Evolutionary conservation across 2,329 filamentous ascomycete genomes (phyloP).

Genomic region (Monosporascus sp.): DNA sequence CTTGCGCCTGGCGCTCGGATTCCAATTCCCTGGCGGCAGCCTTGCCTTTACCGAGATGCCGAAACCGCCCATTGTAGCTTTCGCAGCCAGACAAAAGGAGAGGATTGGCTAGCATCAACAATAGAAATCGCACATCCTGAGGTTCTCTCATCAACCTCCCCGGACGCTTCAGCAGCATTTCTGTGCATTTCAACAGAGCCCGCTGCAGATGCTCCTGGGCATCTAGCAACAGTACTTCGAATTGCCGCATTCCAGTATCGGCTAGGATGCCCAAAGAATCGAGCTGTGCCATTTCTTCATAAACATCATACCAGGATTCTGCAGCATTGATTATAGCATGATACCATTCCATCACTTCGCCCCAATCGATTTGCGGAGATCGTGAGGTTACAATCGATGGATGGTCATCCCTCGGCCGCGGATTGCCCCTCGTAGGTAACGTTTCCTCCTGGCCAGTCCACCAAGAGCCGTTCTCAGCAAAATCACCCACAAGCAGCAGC

Average conservation of each 20-base stretch:
- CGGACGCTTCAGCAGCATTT: slow-evolving; percentile 75
- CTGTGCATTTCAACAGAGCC: slow-evolving; percentile 70
- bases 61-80: slow-evolving; percentile 36
- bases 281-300: slow-evolving; percentile 45
- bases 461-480: slow-evolving; percentile 79
- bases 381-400: slow-evolving; percentile 47
- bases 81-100: slow-evolving; percentile 52
- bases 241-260: slow-evolving; percentile 33
- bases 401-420: slow-evolving; percentile 28
- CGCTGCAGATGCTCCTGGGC: slow-evolving; percentile 67
- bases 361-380: slow-evolving; percentile 72
- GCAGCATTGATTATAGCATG: slow-evolving; percentile 63
- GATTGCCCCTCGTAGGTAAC: slow-evolving; percentile 27
- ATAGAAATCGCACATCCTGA: slow-evolving; percentile 69
- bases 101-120: slow-evolving; percentile 77
- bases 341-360: slow-evolving; percentile 69
- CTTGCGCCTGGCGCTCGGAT: slow-evolving; percentile 11
- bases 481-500: slow-evolving; percentile 65
- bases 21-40: slow-evolving; percentile 6
- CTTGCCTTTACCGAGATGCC: slow-evolving; percentile 24
- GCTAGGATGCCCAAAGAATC: slow-evolving; percentile 26
- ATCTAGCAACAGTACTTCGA: slow-evolving; percentile 43
- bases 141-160: slow-evolving; percentile 63
- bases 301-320: slow-evolving; percentile 57
- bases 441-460: slow-evolving; percentile 59